Conservation (phyloP, 2,329 filamentous ascomycete species). For the Cladobotryum mycophilum region DNA sequence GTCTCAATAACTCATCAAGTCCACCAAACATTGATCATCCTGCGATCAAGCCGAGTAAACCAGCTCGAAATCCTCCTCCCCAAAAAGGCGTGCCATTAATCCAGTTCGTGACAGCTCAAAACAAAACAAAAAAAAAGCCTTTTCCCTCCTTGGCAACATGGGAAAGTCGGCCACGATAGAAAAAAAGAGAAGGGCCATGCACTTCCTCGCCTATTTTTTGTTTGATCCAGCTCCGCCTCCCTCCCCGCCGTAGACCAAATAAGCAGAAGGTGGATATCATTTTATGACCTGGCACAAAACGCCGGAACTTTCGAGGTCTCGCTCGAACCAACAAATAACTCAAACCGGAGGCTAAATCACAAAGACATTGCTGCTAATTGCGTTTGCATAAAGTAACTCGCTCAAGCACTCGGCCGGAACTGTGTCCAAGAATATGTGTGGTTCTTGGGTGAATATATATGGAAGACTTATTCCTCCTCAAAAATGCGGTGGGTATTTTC, state of each 20-base stretch:
- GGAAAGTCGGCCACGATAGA: too few species aligned
- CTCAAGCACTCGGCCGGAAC: neutral
- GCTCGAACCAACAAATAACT: neutral
- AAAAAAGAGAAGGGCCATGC: neutral
- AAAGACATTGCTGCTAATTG: too few species aligned
- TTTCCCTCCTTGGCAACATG: too few species aligned
- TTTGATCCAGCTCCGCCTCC: neutral
- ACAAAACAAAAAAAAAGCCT: too few species aligned
- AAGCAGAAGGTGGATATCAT: slow-evolving; percentile 2
- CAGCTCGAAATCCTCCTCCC: too few species aligned
- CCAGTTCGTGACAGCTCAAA: too few species aligned
- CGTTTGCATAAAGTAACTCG: neutral
- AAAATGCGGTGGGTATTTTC: slow-evolving; percentile 86
- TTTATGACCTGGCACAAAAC: slow-evolving; percentile 1
- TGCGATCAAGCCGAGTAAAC: too few species aligned
- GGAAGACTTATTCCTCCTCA: slow-evolving; percentile 32
- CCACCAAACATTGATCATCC: too few species aligned
- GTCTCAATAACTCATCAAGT: too few species aligned
- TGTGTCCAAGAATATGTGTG: neutral
- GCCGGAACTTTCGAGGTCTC: neutral
- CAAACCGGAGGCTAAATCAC: neutral
- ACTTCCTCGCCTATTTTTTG: neutral
- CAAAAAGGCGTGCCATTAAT: too few species aligned
- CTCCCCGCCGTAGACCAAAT: neutral
- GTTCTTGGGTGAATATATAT: neutral